A percentile compares a stretch with the other conserved stretches of the same genome.
These are phyloP conservation scores for Setomelanomma holmii DNA, from an alignment of 2,329 filamentous ascomycete genomes.

Conservation along the genomic window DNA sequence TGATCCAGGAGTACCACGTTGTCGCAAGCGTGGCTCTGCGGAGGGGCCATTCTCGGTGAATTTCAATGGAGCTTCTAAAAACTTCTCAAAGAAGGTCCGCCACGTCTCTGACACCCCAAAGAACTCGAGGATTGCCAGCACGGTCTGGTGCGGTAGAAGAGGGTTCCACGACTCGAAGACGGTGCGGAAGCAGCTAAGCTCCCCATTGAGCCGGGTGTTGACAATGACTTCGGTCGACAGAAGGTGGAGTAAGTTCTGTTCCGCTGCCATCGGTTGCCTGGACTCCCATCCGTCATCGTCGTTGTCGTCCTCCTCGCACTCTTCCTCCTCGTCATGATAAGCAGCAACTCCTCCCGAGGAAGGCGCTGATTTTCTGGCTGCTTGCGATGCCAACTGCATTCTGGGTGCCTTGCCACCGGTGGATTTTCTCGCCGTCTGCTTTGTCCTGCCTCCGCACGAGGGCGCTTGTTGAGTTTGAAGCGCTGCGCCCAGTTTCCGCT, in stretches of 20 bases:
- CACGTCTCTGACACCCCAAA: constrained; percentile 54
- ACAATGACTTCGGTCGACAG: constrained; percentile 40
- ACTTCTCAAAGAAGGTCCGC: constrained; percentile 55
- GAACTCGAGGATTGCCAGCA: constrained; percentile 53
- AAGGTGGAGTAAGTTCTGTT: constrained; percentile 40
- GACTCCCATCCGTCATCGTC: constrained; percentile 1
- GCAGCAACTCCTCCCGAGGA: background rate
- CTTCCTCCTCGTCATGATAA: constrained; percentile 3
- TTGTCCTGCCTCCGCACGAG: background rate
- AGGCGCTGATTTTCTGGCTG: background rate
- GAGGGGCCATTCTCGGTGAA: constrained; percentile 46
- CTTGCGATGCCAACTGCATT: background rate
- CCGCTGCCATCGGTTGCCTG: constrained; percentile 40
- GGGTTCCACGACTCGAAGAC: constrained; percentile 42
- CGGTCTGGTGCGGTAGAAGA: constrained; percentile 54
- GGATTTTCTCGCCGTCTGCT: constrained; percentile 12
- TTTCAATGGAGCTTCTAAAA: constrained; percentile 56
- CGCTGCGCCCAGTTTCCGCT: background rate
- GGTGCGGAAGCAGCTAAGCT: constrained; percentile 40
- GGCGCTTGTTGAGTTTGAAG: background rate
- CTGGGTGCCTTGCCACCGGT: background rate
- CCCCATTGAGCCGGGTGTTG: constrained; percentile 39
- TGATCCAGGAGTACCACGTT: constrained; percentile 55
- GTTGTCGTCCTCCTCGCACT: constrained; percentile 2
- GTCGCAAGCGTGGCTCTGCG: constrained; percentile 47